Conservation (phyloP, 345 rosid genomes). For the Cochlearia excelsa region DNA sequence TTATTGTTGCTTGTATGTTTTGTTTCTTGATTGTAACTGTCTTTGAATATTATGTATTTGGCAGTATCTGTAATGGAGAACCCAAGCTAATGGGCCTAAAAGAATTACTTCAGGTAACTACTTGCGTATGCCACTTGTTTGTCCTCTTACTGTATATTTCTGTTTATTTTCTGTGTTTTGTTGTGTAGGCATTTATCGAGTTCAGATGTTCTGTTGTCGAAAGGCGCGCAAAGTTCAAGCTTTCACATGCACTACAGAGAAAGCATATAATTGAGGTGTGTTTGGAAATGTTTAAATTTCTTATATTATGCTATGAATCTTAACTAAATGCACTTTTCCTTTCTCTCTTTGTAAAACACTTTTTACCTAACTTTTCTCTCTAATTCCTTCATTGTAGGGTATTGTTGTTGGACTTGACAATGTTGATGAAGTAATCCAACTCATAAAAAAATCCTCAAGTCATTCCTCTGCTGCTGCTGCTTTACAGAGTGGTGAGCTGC, state of each 20-base stretch:
- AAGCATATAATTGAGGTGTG: slow-evolving; percentile 88
- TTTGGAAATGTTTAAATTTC: slow-evolving; percentile 8
- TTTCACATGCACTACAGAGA: slow-evolving; percentile 75
- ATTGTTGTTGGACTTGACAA: slow-evolving; percentile 82
- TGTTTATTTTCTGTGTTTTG: slow-evolving; percentile 12
- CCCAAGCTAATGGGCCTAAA: slow-evolving; percentile 90
- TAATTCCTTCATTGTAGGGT: slow-evolving; percentile 50
- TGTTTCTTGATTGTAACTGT: slow-evolving; percentile 20
- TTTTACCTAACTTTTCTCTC: slow-evolving; percentile 1
- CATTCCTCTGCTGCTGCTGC: slow-evolving; percentile 65
- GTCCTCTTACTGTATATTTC: neutral
- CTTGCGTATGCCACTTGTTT: slow-evolving; percentile 14
- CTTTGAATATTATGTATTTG: slow-evolving; percentile 26
- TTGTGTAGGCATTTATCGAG: slow-evolving; percentile 71
- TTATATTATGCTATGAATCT: slow-evolving; percentile 11
- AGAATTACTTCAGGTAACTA: slow-evolving; percentile 82
- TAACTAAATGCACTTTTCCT: neutral
- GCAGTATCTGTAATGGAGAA: slow-evolving; percentile 80
- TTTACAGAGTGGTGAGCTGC: slow-evolving; percentile 52
- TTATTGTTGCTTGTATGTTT: slow-evolving; percentile 8
- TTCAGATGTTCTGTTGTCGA: slow-evolving; percentile 91
- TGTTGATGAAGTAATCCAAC: slow-evolving; percentile 61
- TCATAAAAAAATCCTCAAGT: slow-evolving; percentile 61
- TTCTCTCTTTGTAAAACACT: slow-evolving; percentile 12
- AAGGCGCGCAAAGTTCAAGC: slow-evolving; percentile 85